These are phyloP conservation scores for Aspergillus sclerotiicarbonarius DNA, from an alignment of 495 filamentous ascomycete genomes.

Conservation along the genomic window DNA sequence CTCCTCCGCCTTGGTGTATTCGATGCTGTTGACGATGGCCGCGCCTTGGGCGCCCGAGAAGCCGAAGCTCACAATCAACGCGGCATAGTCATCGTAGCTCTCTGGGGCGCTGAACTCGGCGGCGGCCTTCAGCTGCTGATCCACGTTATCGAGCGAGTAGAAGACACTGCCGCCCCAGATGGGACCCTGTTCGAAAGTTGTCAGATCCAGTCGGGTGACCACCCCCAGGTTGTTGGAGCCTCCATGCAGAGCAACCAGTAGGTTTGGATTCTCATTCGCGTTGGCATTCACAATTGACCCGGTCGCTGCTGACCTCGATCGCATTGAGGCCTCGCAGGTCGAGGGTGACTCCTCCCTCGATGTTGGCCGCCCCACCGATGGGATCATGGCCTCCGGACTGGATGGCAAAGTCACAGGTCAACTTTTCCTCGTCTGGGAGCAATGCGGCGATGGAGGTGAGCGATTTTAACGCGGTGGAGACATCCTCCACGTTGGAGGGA, in stretches of 20 bases:
- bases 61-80: conserved; percentile 25
- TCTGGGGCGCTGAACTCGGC: conserved; percentile 15
- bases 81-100: conserved; percentile 25
- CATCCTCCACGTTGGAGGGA: conserved; percentile 21
- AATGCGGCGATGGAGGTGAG: neutral
- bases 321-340: conserved; percentile 47
- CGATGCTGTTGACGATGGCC: conserved; percentile 17
- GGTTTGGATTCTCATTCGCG: conserved; percentile 29
- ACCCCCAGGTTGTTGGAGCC: conserved; percentile 56
- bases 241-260: conserved; percentile 45
- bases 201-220: conserved; percentile 52
- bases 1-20: conserved; percentile 26
- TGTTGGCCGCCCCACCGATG: conserved; percentile 52
- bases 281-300: conserved; percentile 33
- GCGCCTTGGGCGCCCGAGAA: conserved; percentile 6
- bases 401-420: conserved; percentile 27
- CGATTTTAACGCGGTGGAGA: conserved; percentile 13
- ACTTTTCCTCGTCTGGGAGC: neutral
- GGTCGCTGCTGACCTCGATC: conserved; percentile 34
- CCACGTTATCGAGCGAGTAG: conserved; percentile 14
- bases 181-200: conserved; percentile 23
- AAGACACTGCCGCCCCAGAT: conserved; percentile 39
- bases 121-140: conserved; percentile 16
- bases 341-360: conserved; percentile 52
- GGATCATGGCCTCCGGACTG: conserved; percentile 43